These are phyloP conservation scores for Pyrus pyrifolia DNA, from an alignment of 306 rosid genomes.

Conservation along the genomic window DNA sequence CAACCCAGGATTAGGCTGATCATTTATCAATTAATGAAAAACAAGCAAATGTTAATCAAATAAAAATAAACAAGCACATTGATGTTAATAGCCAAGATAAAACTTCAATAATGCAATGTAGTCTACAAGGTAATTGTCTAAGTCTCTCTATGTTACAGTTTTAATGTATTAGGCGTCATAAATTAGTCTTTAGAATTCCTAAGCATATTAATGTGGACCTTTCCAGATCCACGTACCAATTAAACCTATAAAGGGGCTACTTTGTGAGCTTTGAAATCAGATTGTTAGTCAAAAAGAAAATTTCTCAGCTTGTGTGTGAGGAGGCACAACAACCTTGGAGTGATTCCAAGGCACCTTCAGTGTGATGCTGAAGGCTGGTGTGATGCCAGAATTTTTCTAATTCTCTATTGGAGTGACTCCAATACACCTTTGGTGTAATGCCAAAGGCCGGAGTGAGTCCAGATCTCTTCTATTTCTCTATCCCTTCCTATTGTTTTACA, in stretches of 20 bases:
- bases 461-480: not conserved
- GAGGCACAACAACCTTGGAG: not conserved
- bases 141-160: not conserved
- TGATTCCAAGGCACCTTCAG: not conserved
- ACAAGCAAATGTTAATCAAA: slow-evolving; percentile 7
- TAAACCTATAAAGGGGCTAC: not conserved
- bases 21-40: slow-evolving; percentile 30
- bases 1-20: slow-evolving; percentile 80
- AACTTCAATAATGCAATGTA: not conserved
- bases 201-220: not conserved
- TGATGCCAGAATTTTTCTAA: not conserved
- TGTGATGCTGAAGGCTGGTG: not conserved
- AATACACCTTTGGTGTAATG: not conserved
- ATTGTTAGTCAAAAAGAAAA: not conserved
- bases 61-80: not conserved
- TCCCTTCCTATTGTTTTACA: not conserved
- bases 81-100: not conserved
- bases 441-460: not conserved
- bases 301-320: not conserved
- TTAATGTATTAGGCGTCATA: not conserved
- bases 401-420: not conserved
- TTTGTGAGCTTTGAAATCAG: not conserved
- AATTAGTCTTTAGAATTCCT: not conserved
- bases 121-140: not conserved
- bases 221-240: not conserved